Evolutionary conservation across 495 filamentous ascomycete genomes (phyloP).

Genomic region (Margaritispora aquatica): DNA sequence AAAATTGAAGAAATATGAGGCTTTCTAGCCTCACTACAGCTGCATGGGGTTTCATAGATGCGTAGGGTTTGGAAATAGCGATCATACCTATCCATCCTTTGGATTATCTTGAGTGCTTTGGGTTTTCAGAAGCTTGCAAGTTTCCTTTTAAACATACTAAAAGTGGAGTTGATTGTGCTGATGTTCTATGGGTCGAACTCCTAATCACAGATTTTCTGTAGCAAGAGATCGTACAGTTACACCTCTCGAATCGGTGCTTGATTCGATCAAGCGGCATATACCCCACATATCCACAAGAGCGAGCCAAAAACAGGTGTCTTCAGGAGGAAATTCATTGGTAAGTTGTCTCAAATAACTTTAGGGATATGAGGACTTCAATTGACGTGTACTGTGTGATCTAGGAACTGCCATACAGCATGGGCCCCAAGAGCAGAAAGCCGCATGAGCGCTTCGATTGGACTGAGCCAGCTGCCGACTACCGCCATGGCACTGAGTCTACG

Average conservation of each 20-base stretch:
- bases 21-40: constrained; percentile 2
- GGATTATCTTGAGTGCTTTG: constrained; percentile 4
- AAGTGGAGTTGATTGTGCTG: neutral
- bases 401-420: constrained; percentile 3
- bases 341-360: constrained; percentile 4
- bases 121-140: neutral
- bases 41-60: constrained; percentile 2
- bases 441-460: neutral
- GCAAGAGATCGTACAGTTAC: constrained; percentile 6
- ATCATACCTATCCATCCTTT: constrained; percentile 1
- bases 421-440: constrained; percentile 4
- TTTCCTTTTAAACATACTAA: neutral
- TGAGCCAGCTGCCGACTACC: constrained; percentile 1
- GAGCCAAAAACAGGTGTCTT: neutral
- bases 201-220: constrained; percentile 10
- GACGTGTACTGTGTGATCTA: neutral
- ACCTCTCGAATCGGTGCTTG: constrained; percentile 8
- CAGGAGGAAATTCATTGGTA: neutral
- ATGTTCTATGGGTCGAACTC: constrained; percentile 12
- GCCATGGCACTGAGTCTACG: constrained; percentile 3
- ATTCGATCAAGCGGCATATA: constrained; percentile 5
- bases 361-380: neutral
- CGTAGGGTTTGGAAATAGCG: constrained; percentile 1
- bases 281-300: neutral
- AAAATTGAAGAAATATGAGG: constrained; percentile 2